Conservation (phyloP, 2,329 filamentous ascomycete species). For the Fusarium subglutinans region DNA sequence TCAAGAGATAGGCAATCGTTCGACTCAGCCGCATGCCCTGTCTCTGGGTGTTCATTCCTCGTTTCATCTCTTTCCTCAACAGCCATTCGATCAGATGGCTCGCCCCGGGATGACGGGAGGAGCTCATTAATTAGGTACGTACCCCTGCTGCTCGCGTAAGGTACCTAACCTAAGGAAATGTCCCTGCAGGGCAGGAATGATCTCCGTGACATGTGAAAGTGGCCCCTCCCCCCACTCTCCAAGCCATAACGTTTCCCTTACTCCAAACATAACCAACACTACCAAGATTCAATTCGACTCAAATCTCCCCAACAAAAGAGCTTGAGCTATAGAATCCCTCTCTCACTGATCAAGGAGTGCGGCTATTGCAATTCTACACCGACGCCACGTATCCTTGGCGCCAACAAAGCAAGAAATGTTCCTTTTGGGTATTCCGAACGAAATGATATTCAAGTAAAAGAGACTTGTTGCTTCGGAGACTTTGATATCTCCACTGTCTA, state of each 20-base stretch:
- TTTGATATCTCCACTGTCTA: not conserved
- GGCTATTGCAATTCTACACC: slow-evolving; percentile 11
- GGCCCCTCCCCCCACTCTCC: slow-evolving; percentile 25
- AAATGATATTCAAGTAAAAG: not conserved
- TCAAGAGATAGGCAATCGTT: slow-evolving; percentile 21
- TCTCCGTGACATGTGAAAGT: slow-evolving; percentile 44
- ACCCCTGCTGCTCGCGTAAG: not conserved
- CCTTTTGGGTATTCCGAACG: slow-evolving; percentile 7
- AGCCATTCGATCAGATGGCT: not conserved
- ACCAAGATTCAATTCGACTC: slow-evolving; percentile 15
- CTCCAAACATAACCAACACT: slow-evolving; percentile 7
- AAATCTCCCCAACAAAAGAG: slow-evolving; percentile 24
- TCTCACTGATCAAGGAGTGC: not conserved
- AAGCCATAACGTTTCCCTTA: slow-evolving; percentile 10
- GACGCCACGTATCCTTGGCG: slow-evolving; percentile 24
- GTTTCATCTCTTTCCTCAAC: slow-evolving; percentile 7
- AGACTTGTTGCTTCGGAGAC: slow-evolving; percentile 8
- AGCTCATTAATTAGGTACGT: not conserved
- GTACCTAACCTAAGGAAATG: not conserved
- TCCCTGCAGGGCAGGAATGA: not conserved
- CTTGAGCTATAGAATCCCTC: not conserved
- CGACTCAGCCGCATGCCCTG: slow-evolving; percentile 38
- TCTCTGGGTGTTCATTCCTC: slow-evolving; percentile 18
- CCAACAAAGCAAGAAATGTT: slow-evolving; percentile 13
- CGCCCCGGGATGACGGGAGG: not conserved